Evolutionary conservation across 2,329 filamentous ascomycete genomes (phyloP), one percentile per base, ranked within the genome.

Genomic region (Atkinsonella texensis): DNA sequence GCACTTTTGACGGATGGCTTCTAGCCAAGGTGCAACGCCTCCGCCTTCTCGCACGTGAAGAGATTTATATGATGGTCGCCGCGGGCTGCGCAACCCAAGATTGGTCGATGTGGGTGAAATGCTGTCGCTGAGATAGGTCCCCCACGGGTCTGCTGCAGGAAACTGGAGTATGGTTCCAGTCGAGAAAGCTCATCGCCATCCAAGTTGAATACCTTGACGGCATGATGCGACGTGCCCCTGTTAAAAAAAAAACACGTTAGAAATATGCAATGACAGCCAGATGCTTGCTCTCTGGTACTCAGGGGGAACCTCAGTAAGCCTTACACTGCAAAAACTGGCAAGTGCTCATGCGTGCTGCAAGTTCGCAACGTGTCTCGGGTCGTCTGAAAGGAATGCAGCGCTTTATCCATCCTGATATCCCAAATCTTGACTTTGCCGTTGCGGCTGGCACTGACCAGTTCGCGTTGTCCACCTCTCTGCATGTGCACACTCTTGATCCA

Each of bases 401-500:
- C 83, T 58, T 77, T 77, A 56, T 93, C 86, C 81, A 89, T 88
- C 47, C 93, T 81, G 48, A 98, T 89, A 67, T 98, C 93, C 93
- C 93, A 98, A 15, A 98, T 75, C 65, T 88, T 90, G 57, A 98
- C 87, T 63, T 93, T 93, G 55, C 93, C 93, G 62, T 95, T 93
- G 46, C 89, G 81, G 63, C 89, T 94, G 18, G 89, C 93, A 43
- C 85, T 91, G 50, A 98, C 76, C 42, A 98, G 77, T 68, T 98
- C 93, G 53, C 93, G 79, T 67, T 95, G 83, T 2, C 93, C 93
- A 54, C 93, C 93, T 43, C 93, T 86, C 69, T 98, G 93, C 81
- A 98, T 89, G 65, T 97, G 93, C 13, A 95, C 89, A 58, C 88
- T 93, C 61, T 89, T 90, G 66, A 98, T 84, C 93, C 93, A 98